Percentiles rank a stretch among this genome's conserved stretches.
These are phyloP conservation scores for Suillus subaureus DNA, from an alignment of 768 basidiomycete species.

Conservation along the genomic window DNA sequence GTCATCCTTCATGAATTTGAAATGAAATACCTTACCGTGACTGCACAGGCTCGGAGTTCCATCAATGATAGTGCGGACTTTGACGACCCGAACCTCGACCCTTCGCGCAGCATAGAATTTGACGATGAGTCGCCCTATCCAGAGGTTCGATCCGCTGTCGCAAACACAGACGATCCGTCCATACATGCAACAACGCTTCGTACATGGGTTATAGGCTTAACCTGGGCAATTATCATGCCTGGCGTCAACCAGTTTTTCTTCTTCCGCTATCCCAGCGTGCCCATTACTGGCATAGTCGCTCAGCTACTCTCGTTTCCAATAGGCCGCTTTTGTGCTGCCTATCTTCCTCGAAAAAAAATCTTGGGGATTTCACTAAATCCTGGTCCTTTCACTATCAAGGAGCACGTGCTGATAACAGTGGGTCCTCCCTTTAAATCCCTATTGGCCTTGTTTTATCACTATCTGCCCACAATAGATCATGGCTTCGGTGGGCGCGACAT, in stretches of 20 bases:
- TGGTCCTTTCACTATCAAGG: conserved; percentile 77
- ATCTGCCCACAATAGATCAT: conserved; percentile 36
- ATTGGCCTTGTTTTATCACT: conserved; percentile 31
- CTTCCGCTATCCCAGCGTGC: conserved; percentile 72
- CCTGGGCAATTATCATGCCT: conserved; percentile 66
- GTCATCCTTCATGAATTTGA: not conserved
- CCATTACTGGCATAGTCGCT: conserved; percentile 65
- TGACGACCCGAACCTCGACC: conserved; percentile 31
- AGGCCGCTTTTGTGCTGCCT: conserved; percentile 56
- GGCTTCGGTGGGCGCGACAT: conserved; percentile 60
- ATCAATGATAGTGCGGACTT: conserved; percentile 16
- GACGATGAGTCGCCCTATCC: conserved; percentile 74
- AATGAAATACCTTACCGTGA: not conserved
- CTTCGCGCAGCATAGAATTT: conserved; percentile 12
- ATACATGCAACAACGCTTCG: conserved; percentile 67
- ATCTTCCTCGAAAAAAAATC: conserved; percentile 55
- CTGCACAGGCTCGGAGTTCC: not conserved
- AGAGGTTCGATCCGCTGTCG: conserved; percentile 71
- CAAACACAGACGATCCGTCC: conserved; percentile 68
- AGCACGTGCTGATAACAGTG: conserved; percentile 69
- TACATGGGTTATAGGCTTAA: conserved; percentile 71
- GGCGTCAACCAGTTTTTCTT: conserved; percentile 77
- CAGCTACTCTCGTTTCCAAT: conserved; percentile 73
- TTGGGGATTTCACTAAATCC: conserved; percentile 70
- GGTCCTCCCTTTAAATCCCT: conserved; percentile 31